Evolutionary conservation across 2,329 filamentous ascomycete genomes (phyloP).

Genomic region (Fusarium secorum): DNA sequence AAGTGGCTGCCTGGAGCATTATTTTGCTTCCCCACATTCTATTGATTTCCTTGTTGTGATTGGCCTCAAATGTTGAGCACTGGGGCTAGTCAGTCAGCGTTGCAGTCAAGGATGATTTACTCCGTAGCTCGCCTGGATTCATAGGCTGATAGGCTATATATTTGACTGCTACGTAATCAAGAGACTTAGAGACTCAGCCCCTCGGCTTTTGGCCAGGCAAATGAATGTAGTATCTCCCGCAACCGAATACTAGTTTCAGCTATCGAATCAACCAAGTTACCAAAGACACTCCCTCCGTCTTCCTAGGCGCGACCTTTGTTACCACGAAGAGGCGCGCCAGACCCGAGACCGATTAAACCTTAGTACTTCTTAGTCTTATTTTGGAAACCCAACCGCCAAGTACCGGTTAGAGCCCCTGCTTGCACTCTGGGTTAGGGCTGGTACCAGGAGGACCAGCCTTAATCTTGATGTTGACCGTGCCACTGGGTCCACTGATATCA

Average conservation of each 20-base stretch:
- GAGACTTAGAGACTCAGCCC: background rate
- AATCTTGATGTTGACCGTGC: background rate
- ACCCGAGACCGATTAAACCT: rapidly evolving
- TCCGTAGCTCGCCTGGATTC: no score
- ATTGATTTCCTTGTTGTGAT: background rate
- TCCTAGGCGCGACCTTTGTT: background rate
- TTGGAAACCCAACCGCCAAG: rapidly evolving
- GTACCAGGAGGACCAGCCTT: background rate
- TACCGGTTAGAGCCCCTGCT: background rate
- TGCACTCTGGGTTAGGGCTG: background rate
- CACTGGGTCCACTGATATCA: background rate
- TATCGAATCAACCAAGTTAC: background rate
- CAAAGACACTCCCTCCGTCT: background rate
- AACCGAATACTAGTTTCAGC: rapidly evolving
- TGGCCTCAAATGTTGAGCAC: background rate
- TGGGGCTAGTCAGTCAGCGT: background rate
- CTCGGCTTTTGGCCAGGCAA: rapidly evolving
- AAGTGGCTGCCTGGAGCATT: conserved; percentile 9
- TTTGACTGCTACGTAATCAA: background rate
- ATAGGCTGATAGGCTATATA: no score
- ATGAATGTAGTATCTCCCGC: background rate
- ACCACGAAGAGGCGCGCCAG: background rate
- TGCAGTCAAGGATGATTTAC: no score
- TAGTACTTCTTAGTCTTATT: rapidly evolving
- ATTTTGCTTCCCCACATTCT: background rate